These are phyloP conservation scores for Ganoderma resinaceum DNA, from an alignment of 1,284 basidiomycete genomes.

Conservation along the genomic window DNA sequence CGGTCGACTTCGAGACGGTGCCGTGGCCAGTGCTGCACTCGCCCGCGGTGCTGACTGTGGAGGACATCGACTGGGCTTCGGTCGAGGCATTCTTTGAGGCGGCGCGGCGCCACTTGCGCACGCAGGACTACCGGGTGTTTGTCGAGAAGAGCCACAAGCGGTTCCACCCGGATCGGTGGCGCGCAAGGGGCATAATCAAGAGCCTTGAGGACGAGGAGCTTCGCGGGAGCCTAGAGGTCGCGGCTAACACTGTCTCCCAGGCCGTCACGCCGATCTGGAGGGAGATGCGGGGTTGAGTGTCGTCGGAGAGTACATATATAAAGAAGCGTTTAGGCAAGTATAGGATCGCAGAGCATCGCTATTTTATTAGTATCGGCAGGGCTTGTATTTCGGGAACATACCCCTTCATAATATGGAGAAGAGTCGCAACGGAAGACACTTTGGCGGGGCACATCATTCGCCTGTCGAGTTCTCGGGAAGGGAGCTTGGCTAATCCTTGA, in stretches of 20 bases:
- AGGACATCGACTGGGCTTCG: slow-evolving; percentile 71
- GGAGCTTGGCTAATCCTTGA: not conserved
- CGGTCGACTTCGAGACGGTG: slow-evolving; percentile 62
- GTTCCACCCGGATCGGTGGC: slow-evolving; percentile 75
- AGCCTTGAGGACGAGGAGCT: slow-evolving; percentile 60
- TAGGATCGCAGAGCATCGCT: not conserved
- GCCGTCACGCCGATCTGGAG: slow-evolving; percentile 67
- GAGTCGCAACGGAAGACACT: not conserved
- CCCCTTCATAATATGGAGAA: slow-evolving; percentile 6
- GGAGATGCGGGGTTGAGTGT: slow-evolving; percentile 43
- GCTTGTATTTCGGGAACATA: slow-evolving; percentile 9
- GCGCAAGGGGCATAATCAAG: slow-evolving; percentile 58
- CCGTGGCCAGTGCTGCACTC: slow-evolving; percentile 75
- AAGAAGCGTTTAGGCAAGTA: slow-evolving; percentile 5
- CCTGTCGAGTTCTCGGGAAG: not conserved
- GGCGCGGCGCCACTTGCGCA: slow-evolving; percentile 56
- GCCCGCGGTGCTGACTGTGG: slow-evolving; percentile 56
- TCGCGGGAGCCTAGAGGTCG: slow-evolving; percentile 62
- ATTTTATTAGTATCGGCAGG: slow-evolving; percentile 3
- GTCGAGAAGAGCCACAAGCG: slow-evolving; percentile 74
- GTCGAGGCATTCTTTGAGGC: slow-evolving; percentile 74
- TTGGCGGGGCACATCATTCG: not conserved
- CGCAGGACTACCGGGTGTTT: slow-evolving; percentile 65
- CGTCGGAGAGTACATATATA: not conserved
- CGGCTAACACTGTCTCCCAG: slow-evolving; percentile 66